A percentile compares a stretch with the other conserved stretches of the same genome.
These are phyloP conservation scores for Claviceps sp. DNA, from an alignment of 2,329 filamentous ascomycete genomes.

Conservation along the genomic window DNA sequence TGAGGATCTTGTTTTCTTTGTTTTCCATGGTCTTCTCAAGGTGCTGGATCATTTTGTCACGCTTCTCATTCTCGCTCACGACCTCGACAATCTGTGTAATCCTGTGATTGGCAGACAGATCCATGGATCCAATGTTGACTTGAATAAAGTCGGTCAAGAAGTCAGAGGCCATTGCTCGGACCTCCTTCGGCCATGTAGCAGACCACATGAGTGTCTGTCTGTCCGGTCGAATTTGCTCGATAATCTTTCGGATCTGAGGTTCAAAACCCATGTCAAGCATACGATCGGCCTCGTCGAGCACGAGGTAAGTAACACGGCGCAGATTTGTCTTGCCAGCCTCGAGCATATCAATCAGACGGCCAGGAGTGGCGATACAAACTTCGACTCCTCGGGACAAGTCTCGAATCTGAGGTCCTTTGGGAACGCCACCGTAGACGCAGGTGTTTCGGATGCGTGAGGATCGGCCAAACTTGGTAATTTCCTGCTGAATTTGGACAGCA, in stretches of 20 bases:
- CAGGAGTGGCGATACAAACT: constrained; percentile 95
- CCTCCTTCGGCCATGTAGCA: constrained; percentile 97
- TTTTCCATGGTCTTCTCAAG: constrained; percentile 97
- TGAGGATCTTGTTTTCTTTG: constrained; percentile 86
- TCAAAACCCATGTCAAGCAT: constrained; percentile 99
- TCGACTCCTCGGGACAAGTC: constrained; percentile 91
- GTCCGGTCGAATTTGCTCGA: constrained; percentile 92
- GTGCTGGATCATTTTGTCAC: constrained; percentile 93
- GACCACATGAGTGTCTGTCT: constrained; percentile 99
- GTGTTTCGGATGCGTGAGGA: constrained; percentile 97
- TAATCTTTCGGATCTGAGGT: constrained; percentile 97
- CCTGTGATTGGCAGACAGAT: constrained; percentile 90
- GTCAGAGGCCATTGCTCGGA: constrained; percentile 78
- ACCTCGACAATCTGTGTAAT: constrained; percentile 98
- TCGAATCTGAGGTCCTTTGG: constrained; percentile 92
- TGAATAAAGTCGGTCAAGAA: constrained; percentile 95
- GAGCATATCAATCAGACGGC: constrained; percentile 96
- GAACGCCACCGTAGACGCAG: constrained; percentile 97
- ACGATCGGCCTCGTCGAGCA: constrained; percentile 96
- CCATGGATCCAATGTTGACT: constrained; percentile 95
- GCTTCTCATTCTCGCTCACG: constrained; percentile 92
- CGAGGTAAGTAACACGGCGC: constrained; percentile 92
- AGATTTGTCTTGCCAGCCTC: constrained; percentile 97
- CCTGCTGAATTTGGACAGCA: constrained; percentile 95
- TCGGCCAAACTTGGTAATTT: constrained; percentile 97